These are phyloP conservation scores for Myxozyma nipponensis DNA, from an alignment of 805 yeast genomes.

Conservation along the genomic window DNA sequence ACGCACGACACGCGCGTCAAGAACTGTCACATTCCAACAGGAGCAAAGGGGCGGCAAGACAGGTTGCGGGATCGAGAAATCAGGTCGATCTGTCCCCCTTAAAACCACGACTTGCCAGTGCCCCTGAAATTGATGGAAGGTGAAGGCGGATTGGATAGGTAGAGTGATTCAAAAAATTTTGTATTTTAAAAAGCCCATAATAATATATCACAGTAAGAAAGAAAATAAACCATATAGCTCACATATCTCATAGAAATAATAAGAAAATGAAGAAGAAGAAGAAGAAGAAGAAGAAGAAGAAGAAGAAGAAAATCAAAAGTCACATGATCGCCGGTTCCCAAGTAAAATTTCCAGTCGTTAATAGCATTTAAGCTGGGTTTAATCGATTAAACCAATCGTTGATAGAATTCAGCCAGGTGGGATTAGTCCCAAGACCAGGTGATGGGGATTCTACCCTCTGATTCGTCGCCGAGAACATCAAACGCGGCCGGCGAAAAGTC, in stretches of 20 bases:
- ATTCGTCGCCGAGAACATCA: slow-evolving; percentile 46
- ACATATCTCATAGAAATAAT: background rate
- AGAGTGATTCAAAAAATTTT: too few species aligned
- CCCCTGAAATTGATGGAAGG: too few species aligned
- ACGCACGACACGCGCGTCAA: too few species aligned
- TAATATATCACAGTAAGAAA: too few species aligned
- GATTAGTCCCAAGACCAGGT: slow-evolving; percentile 45
- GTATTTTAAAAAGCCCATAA: too few species aligned
- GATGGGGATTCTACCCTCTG: slow-evolving; percentile 52
- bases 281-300: background rate
- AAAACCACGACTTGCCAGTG: too few species aligned
- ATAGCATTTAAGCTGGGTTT: background rate
- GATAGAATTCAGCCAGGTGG: background rate
- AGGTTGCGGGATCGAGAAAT: too few species aligned
- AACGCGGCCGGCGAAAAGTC: slow-evolving; percentile 65
- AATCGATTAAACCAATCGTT: background rate
- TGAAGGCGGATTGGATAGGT: too few species aligned
- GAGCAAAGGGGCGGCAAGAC: too few species aligned
- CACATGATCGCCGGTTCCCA: background rate
- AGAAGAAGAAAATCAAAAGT: background rate
- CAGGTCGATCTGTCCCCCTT: too few species aligned
- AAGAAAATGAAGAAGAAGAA: background rate
- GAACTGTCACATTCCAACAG: too few species aligned
- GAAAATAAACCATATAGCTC: background rate
- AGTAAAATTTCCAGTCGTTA: too few species aligned